phyloP scores from a whole-genome alignment of 495 filamentous ascomycete species.

The Tuber borchii region DNA sequence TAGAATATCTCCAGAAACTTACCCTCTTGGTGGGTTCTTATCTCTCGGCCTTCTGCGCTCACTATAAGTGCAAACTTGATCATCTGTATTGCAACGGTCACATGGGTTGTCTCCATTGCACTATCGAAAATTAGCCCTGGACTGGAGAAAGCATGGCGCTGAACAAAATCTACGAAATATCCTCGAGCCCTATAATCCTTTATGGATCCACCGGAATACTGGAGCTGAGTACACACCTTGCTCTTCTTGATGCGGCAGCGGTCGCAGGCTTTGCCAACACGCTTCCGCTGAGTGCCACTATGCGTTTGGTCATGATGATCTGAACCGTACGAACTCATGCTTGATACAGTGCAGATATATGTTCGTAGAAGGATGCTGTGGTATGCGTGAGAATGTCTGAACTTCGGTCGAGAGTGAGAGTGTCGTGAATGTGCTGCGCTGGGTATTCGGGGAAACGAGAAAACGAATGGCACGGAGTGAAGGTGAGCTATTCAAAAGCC shows the following conservation, averaged over 20 bases:
- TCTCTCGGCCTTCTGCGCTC: slow-evolving; percentile 58
- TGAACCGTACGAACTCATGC: slow-evolving; percentile 22
- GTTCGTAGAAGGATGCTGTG: background rate
- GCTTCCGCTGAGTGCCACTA: slow-evolving; percentile 47
- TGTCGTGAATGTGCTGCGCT: background rate
- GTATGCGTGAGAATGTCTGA: background rate
- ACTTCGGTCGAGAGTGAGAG: background rate
- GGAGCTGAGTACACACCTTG: slow-evolving; percentile 48
- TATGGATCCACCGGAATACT: slow-evolving; percentile 20
- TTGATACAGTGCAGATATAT: background rate
- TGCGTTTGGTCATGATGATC: slow-evolving; percentile 29
- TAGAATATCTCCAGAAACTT: slow-evolving; percentile 40
- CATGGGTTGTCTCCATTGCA: slow-evolving; percentile 58
- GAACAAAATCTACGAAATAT: slow-evolving; percentile 6
- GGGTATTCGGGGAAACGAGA: background rate
- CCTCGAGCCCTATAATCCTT: background rate
- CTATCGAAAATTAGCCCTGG: slow-evolving; percentile 42
- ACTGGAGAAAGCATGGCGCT: slow-evolving; percentile 10
- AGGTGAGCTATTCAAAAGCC: slow-evolving; percentile 2
- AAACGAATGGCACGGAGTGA: slow-evolving; percentile 1
- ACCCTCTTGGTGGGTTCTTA: slow-evolving; percentile 61
- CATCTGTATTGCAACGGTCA: slow-evolving; percentile 55
- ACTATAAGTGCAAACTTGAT: slow-evolving; percentile 58
- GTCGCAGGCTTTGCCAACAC: slow-evolving; percentile 60
- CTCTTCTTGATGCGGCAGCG: slow-evolving; percentile 60